phyloP scores from a whole-genome alignment of 1,139 yeast genomes.

The Hansenula lynferdii region DNA sequence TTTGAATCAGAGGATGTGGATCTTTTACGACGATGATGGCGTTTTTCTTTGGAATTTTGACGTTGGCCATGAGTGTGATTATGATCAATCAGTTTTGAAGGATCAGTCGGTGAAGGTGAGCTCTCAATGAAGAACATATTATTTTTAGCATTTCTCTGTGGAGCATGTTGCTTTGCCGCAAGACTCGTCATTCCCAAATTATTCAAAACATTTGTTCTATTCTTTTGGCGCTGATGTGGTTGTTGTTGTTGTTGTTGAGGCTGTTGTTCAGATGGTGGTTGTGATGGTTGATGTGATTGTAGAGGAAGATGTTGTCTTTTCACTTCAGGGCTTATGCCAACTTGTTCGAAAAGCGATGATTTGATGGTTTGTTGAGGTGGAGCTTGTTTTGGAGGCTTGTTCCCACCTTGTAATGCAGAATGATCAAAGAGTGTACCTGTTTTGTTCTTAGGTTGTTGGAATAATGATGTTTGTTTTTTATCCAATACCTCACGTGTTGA shows the following conservation, averaged over 20 bases:
- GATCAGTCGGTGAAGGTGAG: conserved; percentile 53
- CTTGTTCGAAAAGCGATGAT: conserved; percentile 18
- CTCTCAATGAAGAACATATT: conserved; percentile 65
- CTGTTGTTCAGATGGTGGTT: too few relatives aligned
- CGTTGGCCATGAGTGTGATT: too few relatives aligned
- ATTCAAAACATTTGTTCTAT: conserved; percentile 19
- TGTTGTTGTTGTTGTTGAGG: too few relatives aligned
- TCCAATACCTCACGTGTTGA: conserved; percentile 9
- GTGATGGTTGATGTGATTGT: conserved; percentile 3
- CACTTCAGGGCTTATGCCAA: conserved; percentile 19
- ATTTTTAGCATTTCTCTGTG: conserved; percentile 23
- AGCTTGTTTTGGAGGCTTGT: too few relatives aligned
- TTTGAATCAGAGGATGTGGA: not conserved
- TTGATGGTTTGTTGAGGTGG: not conserved
- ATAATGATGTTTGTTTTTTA: conserved; percentile 2
- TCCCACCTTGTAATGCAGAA: conserved; percentile 4
- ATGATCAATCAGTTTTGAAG: conserved; percentile 11
- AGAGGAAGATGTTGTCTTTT: conserved; percentile 5
- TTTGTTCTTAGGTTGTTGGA: too few relatives aligned
- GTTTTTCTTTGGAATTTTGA: not conserved
- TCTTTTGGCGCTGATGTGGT: conserved; percentile 10
- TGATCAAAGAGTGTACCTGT: conserved; percentile 5
- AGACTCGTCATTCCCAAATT: conserved; percentile 24
- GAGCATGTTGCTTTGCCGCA: conserved; percentile 17
- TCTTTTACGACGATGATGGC: conserved; percentile 1